Evolutionary conservation across 129 eudicot genomes (phyloP).

Genomic region (Centrapalus pauciflorus): DNA sequence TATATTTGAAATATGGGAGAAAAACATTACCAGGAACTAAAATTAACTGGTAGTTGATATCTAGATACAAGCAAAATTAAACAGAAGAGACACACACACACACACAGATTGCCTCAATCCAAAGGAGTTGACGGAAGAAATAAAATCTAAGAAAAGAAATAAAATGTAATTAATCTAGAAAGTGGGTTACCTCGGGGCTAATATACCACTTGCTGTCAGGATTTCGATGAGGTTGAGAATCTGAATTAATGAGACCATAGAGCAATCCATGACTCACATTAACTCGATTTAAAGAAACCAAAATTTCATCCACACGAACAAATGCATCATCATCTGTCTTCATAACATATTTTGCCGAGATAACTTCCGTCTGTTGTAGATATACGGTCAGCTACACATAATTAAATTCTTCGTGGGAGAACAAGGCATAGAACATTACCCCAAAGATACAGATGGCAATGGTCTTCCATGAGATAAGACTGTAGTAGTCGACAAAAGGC

Average conservation of each 20-base stretch:
- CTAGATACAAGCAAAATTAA: too few species aligned
- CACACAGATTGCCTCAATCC: too few species aligned
- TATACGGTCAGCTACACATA: conserved; percentile 23
- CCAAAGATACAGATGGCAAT: conserved; percentile 92
- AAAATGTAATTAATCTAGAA: neutral
- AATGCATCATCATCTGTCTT: conserved; percentile 98
- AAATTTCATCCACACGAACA: conserved; percentile 88
- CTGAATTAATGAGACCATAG: conserved; percentile 77
- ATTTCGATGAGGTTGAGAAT: conserved; percentile 82
- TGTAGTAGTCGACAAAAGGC: conserved; percentile 97
- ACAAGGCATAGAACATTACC: conserved; percentile 40
- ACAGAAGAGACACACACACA: too few species aligned
- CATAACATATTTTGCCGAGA: conserved; percentile 85
- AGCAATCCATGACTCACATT: conserved; percentile 69
- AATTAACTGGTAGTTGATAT: too few species aligned
- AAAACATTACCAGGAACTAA: too few species aligned
- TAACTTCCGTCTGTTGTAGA: conserved; percentile 68
- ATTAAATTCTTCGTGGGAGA: neutral
- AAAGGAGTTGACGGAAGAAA: too few species aligned
- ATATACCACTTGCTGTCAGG: conserved; percentile 98
- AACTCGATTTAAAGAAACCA: conserved; percentile 53
- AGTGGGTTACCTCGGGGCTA: conserved; percentile 67
- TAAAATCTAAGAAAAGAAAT: neutral
- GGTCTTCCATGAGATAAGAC: conserved; percentile 92
- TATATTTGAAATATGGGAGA: neutral